Evolutionary conservation across 129 eudicot genomes (phyloP), one percentile per base, ranked within the genome.

Genomic region (Cynara cardunculus): DNA sequence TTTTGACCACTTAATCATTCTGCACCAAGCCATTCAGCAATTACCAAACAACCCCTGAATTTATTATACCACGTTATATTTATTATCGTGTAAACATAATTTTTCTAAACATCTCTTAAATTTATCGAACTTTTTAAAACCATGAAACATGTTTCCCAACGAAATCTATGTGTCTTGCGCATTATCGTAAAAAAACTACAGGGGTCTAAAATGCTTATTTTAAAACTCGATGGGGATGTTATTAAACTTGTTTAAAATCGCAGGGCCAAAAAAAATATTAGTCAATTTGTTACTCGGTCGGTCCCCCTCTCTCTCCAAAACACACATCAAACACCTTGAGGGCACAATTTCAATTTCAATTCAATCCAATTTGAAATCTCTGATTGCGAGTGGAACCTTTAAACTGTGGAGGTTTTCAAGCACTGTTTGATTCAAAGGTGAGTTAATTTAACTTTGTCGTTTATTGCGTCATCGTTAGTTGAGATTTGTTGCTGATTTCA

Each of bases 391-490:
- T 44, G 18, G 46, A 78, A 19, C 70, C 31, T 14, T 53, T 2
- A 28, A 24, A 66, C 21, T 81, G 69, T 65, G 49, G 7, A 81
- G 66, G 32, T 61, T 71, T 80, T 61, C 67, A 35, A 64, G 73
- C 74, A 44, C 75, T 66, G 21, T 81, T 74, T 32, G 56, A 74
- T 81, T 76, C 75, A 18, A 81, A 56, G 73, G 85, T 81, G 24
- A 11, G 74, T 41, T 16, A 7, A 53, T 3, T 30, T 35, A 24
- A 65, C 28, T 44, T 53, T 28, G 3, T 74, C 44, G 44, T 67
- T 53, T n/a, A 16, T 77, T 28, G 9, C 28, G 3, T 71, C 53
- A 34, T 71, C 53, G 3, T 34, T 11, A 69, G 69, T 69, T 69
- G 56, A 79, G 19, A 24, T 5, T 31, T 69, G 53, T 69, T 28